Evolutionary conservation across 108 stramenopile species (phyloP), one percentile per base, ranked within the genome.

Genomic region (Skeletonema potamos): DNA sequence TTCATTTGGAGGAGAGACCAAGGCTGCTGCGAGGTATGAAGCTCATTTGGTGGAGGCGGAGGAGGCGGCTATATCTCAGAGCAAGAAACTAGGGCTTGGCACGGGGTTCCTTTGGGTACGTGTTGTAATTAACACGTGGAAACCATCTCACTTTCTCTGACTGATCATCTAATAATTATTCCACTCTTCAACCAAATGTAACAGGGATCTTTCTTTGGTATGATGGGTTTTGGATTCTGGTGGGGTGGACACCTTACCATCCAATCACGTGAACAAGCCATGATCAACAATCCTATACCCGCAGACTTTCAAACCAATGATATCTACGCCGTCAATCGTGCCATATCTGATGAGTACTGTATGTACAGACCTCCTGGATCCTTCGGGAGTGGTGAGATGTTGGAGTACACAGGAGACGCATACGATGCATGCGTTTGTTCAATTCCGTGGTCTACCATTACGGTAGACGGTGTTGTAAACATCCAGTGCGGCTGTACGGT

Each of bases 211-310:
- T 70, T 76, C 68, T 76, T 70, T 46, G 34, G 59, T 28, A 76
- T 76, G 74, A 70, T 70, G 68, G 74, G 74, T 0, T 29, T 76
- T 0, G 74, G 74, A 18, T 76, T 76, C 17, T 76, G 74, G 74
- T 76, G 69, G 68, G 74, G 74, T 34, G 56, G 61, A 12, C 59
- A 69, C 46, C 68, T 76, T 30, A 59, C 59, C 29, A 62, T 70
- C 39, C 29, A 29, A 32, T 62, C 68, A 18, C 29, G 41, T 24
- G 58, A 70, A 24, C 64, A 76, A 20, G 74, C 74, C 28, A 60
- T 76, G 61, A 43, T 59, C 39, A 62, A 64, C 61, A 69, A 76
- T 36, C 74, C 74, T 9, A 63, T 76, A 2, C 74, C 74, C 8
- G 24, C 33, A 27, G 72, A 67, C 55, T 72, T 72, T 36, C 29